Base-by-base conservation (phyloP, 2,329 filamentous ascomycete genomes). In the Ophiobolus disseminans region DNA sequence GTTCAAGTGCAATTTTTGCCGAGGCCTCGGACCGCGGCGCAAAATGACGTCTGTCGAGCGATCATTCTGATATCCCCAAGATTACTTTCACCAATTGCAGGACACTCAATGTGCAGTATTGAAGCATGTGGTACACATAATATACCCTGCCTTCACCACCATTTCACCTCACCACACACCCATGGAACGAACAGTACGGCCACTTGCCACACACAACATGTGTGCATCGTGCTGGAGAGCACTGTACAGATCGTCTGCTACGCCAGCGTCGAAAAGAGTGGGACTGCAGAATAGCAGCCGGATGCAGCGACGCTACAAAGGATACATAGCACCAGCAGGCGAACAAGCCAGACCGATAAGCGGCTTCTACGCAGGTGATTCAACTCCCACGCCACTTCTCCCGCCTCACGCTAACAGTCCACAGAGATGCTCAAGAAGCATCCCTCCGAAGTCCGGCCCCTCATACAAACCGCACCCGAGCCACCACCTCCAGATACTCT, bases 361-460 rank as follows among this genome's bases (percentile, higher is more conserved):
- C 9, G 73, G 73, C 11, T 75, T 67, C 53, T 75, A 75, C 43
- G 64, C 63, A 59, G 69, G 69, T 73, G 45, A n/a, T n/a, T n/a
- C 16, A 50, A 14, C 16, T 34, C 3, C 30, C 14, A 28, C 8
- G 7, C 23, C 9, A 17, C 9, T 16, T 30, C 19, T 20, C 14
- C 2, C 22, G 19, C 17, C 11, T 28, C 17, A 45, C 21, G 34
- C 45, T 62, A 23, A 65, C 56, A 66, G 48, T 40, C 60, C 57
- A 50, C 64, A 76, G 69, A 77, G 32, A 64, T 75, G 37, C 50
- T 74, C 17, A 66, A 66, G 40, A 69, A 71, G 19, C 65, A 65
- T 2, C 44, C 55, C 5, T 48, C 62, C 2, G 38, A 63, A 50
- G 50, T 58, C 19, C 63, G 71, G 48, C 65, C 73, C 10, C 54